Base-by-base conservation (phyloP, 1,139 yeast species). In the Sugiyamaella neomexicana region DNA sequence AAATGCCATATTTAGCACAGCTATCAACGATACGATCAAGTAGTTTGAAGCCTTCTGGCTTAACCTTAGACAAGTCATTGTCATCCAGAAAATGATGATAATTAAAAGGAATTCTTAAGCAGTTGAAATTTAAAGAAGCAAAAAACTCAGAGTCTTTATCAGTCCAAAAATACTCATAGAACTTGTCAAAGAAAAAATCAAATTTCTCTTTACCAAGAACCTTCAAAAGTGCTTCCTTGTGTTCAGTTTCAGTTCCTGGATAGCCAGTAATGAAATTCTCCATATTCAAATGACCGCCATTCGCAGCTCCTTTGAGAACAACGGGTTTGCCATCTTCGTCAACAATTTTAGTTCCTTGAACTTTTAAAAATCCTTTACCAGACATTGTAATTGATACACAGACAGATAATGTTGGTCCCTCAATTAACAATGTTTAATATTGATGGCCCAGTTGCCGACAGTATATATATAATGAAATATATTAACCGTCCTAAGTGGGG, bases 211-310 rank as follows among this genome's bases (percentile, higher is more conserved):
- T 56, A 37, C 80, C 80, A 55, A 77, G 72, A 25, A 65, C 72
- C 37, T 61, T 56, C 50, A 60, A 57, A 56, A 77, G 60, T 2
- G 74, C 75, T 48, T 67, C 59, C 59, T 75, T 76, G 60, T 75
- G 79, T 60, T 76, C 79, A 27, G 77, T 72, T 62, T 77, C 80
- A 59, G 74, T 78, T 10, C 80, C 80, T 17, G 80, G 78, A 56
- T 73, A 77, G 1, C 80, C 80, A 45, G 79, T 77, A 59, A 77
- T 77, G 72, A 77, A 77, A 63, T 77, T 77, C 61, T 77, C 80
- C 80, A 77, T 77, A 62, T 77, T 77, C 55, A 77, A 69, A 58
- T 74, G 78, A 44, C 80, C 80, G 37, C 80, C 80, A 46, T 70
- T 70, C 51, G 78, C 80, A 43, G 77, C 76, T 68, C 56, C 77